Evolutionary conservation across 352 stramenopile species (phyloP).

Genomic region (Phytopythium montanum): DNA sequence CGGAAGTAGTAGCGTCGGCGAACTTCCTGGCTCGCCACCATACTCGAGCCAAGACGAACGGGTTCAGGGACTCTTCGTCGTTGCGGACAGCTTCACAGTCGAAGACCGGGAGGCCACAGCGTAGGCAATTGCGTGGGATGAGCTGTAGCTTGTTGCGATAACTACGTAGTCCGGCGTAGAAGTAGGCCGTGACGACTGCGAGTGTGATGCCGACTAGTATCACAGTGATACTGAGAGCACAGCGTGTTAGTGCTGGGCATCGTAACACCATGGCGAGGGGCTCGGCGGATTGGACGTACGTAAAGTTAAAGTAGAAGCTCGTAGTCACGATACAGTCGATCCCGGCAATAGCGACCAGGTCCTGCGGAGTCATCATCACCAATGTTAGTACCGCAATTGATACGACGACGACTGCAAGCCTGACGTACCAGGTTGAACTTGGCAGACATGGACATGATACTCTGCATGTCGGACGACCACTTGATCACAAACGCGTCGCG

Average conservation of each 20-base stretch:
- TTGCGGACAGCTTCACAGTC: conserved; percentile 47
- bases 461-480: conserved; percentile 52
- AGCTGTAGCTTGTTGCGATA: conserved; percentile 60
- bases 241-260: no score
- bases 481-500: conserved; percentile 63
- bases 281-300: no score
- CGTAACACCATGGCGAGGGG: no score
- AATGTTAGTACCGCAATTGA: conserved; percentile 1
- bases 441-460: conserved; percentile 57
- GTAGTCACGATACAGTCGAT: conserved; percentile 74
- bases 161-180: conserved; percentile 60
- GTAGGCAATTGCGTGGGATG: conserved; percentile 69
- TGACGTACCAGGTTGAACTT: conserved; percentile 75
- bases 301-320: conserved; percentile 77
- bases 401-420: neutral
- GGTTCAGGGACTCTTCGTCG: conserved; percentile 57
- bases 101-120: conserved; percentile 57
- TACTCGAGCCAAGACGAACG: conserved; percentile 27
- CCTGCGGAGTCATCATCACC: conserved; percentile 22
- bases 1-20: neutral
- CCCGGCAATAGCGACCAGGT: conserved; percentile 64
- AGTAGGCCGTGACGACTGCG: conserved; percentile 50
- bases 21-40: conserved; percentile 36
- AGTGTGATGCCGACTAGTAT: conserved; percentile 39
- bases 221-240: conserved; percentile 47